Percentiles rank a stretch among this genome's conserved stretches.
These are phyloP conservation scores for Blumeriella jaapii DNA, from an alignment of 2,329 filamentous ascomycete species.

Conservation along the genomic window DNA sequence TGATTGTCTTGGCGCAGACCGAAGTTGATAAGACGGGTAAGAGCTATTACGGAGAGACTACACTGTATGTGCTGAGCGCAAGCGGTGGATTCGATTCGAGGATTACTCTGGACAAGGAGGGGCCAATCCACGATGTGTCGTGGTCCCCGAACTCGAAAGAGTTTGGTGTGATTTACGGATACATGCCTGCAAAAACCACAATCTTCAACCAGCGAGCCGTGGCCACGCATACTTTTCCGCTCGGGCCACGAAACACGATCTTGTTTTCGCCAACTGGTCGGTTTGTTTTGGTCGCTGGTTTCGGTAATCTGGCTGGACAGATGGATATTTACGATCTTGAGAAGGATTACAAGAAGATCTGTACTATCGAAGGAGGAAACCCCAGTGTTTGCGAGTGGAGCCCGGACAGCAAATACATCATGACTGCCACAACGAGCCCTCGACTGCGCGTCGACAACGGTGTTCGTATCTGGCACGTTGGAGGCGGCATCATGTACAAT, in stretches of 20 bases:
- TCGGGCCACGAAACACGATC: slow-evolving; percentile 88
- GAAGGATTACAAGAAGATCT: slow-evolving; percentile 85
- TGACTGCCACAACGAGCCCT: slow-evolving; percentile 96
- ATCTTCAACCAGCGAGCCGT: slow-evolving; percentile 90
- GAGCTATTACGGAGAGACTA: slow-evolving; percentile 98
- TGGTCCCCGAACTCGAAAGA: slow-evolving; percentile 98
- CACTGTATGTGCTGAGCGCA: slow-evolving; percentile 85
- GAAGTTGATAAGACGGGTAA: slow-evolving; percentile 98
- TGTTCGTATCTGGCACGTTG: slow-evolving; percentile 87
- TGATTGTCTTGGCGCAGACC: slow-evolving; percentile 92
- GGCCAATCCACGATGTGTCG: slow-evolving; percentile 93
- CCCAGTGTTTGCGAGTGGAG: slow-evolving; percentile 96
- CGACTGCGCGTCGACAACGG: slow-evolving; percentile 94
- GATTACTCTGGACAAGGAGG: slow-evolving; percentile 88
- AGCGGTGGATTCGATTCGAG: slow-evolving; percentile 88
- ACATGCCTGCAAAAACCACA: slow-evolving; percentile 98
- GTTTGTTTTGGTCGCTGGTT: slow-evolving; percentile 88
- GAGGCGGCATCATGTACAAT: slow-evolving; percentile 83
- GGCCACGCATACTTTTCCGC: slow-evolving; percentile 71
- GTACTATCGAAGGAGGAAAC: slow-evolving; percentile 90
- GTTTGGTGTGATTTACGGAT: slow-evolving; percentile 95
- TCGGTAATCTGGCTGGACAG: slow-evolving; percentile 93
- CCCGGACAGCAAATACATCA: slow-evolving; percentile 85
- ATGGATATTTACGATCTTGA: slow-evolving; percentile 96
- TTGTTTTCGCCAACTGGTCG: slow-evolving; percentile 87